These are phyloP conservation scores for Eremothecium cymbalariae DNA, from an alignment of 1,139 yeast species.

Conservation along the genomic window DNA sequence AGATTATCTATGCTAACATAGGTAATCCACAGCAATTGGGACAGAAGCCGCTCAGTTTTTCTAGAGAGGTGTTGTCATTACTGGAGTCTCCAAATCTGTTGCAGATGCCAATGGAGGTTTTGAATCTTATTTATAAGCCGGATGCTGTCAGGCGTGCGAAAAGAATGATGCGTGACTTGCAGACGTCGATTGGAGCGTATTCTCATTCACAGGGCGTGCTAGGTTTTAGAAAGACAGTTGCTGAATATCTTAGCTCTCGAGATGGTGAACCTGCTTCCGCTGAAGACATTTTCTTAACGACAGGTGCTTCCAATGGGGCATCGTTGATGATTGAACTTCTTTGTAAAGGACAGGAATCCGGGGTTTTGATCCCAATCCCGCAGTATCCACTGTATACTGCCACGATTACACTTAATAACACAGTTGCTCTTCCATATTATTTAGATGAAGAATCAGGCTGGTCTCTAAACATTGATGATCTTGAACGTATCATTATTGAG, in stretches of 20 bases:
- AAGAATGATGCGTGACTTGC: conserved; percentile 46
- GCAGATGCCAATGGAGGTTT: conserved; percentile 14
- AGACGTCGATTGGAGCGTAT: conserved; percentile 86
- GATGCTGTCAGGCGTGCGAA: conserved; percentile 73
- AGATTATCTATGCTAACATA: conserved; percentile 81
- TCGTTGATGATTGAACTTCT: conserved; percentile 63
- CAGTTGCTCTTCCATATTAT: conserved; percentile 81
- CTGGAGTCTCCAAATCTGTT: conserved; percentile 76
- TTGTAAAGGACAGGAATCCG: conserved; percentile 58
- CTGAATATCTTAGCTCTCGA: conserved; percentile 65
- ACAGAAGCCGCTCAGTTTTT: conserved; percentile 91
- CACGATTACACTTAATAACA: conserved; percentile 69
- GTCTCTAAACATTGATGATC: conserved; percentile 69
- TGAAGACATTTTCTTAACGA: conserved; percentile 70
- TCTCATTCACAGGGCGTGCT: conserved; percentile 86
- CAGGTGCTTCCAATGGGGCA: conserved; percentile 93
- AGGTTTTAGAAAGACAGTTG: conserved; percentile 64
- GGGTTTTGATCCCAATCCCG: conserved; percentile 91
- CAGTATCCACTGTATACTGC: conserved; percentile 97
- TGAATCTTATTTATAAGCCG: conserved; percentile 41
- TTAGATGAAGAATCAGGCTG: conserved; percentile 73
- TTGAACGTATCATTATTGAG: conserved; percentile 48
- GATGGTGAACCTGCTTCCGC: conserved; percentile 57
- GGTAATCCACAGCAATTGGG: conserved; percentile 97
- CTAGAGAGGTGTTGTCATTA: conserved; percentile 79